Evolutionary conservation across 176 grass and related monocot species (phyloP), one percentile per base, ranked within the genome.

Genomic region (Bothriochloa decipiens): DNA sequence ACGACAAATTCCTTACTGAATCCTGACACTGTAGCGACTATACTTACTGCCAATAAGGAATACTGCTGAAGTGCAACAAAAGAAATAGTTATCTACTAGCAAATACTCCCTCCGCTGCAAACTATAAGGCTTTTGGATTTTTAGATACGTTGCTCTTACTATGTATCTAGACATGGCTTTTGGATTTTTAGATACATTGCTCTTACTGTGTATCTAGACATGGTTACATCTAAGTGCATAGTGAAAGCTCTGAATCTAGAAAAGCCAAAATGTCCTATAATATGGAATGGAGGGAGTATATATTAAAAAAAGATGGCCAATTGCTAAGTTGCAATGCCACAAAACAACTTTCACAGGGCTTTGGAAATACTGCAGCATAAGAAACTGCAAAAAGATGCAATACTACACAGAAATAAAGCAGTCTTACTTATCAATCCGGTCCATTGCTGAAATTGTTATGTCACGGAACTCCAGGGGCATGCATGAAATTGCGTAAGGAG

Each of bases 401-500:
- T 83, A 8, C 28, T 68, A 25, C 72, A 87, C 25, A 69, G 14
- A 79, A 78, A 85, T 70, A 52, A 62, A 90, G 25, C 55, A 73
- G n/a, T 25, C 91, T 96, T 91, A 99, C 96, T 49, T 66, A 82
- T 92, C 90, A 90, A 99, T 88, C 8, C 61, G 91, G 81, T 94
- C 93, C 96, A 99, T 99, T 83, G 93, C 87, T 41, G 96, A 96
- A 82, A 91, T 86, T 86, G 64, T 82, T 33, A 91, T 89, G 81
- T 89, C 87, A 81, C 74, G 91, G 80, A 99, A 99, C 81, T 89
- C 89, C 62, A 99, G 91, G 25, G 93, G 96, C 90, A 99, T 90
- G 81, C 86, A 81, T 37, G 96, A 99, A 99, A 99, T 99, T 89
- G 96, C 90, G 81, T 99, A 99, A 8, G 84, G 81, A 65, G 96